Evolutionary conservation across 106 monocot species (phyloP), one percentile per base, ranked within the genome.

Genomic region (Dendrobium nobile): DNA sequence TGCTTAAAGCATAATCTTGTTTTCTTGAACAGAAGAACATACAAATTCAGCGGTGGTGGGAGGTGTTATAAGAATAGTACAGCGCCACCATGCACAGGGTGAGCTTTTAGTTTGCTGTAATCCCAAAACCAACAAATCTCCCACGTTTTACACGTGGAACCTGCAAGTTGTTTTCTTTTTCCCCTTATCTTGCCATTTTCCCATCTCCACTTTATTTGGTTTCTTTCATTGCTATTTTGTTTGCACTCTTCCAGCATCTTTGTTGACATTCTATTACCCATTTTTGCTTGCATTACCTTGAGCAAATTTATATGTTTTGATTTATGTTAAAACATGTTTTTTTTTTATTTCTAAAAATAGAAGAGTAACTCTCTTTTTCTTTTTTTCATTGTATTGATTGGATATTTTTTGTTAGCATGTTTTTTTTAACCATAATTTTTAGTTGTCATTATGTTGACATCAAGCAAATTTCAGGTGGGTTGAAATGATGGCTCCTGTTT

Each of bases 31-130:
- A 91, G 95, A 91, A 87, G 95, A 82, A 84, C 87, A 59, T 95
- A 93, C 88, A 93, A 93, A 85, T 67, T 80, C 41, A 83, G 28
- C 80, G 90, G 89, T 65, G 83, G 91, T 75, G 79, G 82, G 1
- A 78, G 93, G 79, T 95, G 95, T 87, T 87, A 90, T 44, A 84
- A 82, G 85, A 93, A 93, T 80, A 93, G 93, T 75, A 91, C 95
- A 15, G 81, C 75, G 40, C 95, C 95, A 77, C 95, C 93, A 19
- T 95, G 95, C 73, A 88, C 92, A 31, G 95, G 95, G 93, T 95
- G 73, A 18, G 82, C 22, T 59, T 61, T 61, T 61, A 19, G 22
- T 61, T 61, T 4, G 15, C 56, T 15, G 13, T 56, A 16, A 56
- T 56, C 4, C 13, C 56, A 56, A 22, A 10, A n/a, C 22, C 61